Percentiles rank a stretch among this genome's conserved stretches.
Evolutionary conservation across 164 flowering plant species (phyloP).

Genomic region (Kalanchoe fedtschenkoi): DNA sequence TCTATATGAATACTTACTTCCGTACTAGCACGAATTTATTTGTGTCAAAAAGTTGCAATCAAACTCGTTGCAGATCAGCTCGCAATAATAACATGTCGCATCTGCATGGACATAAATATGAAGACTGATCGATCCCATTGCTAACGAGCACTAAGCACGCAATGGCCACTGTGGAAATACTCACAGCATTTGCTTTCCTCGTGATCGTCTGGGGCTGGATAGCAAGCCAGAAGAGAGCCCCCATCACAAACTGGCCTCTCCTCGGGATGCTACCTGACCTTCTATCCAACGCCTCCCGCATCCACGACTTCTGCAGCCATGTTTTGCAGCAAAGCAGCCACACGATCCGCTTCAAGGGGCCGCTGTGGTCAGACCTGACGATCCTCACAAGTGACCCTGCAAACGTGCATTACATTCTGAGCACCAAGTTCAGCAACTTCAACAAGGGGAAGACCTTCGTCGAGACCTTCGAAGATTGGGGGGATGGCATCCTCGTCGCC

Average conservation of each 20-base stretch:
- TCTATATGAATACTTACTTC: too few relatives aligned
- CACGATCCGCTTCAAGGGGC: too few relatives aligned
- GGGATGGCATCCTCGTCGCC: not conserved
- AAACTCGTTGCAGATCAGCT: too few relatives aligned
- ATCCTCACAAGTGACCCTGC: not conserved
- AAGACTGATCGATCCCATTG: too few relatives aligned
- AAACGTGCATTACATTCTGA: not conserved
- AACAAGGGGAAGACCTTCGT: not conserved
- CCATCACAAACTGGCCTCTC: slow-evolving; percentile 12
- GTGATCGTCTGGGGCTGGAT: not conserved
- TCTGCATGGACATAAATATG: too few relatives aligned
- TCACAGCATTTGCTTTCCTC: not conserved
- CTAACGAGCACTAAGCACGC: too few relatives aligned
- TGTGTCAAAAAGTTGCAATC: too few relatives aligned
- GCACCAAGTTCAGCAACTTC: not conserved
- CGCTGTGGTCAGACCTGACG: too few relatives aligned
- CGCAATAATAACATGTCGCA: too few relatives aligned
- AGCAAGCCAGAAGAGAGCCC: not conserved
- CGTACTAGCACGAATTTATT: too few relatives aligned
- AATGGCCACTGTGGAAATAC: not conserved
- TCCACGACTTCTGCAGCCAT: slow-evolving; percentile 9
- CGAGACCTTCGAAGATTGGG: not conserved
- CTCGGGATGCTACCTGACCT: slow-evolving; percentile 15
- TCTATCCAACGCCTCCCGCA: slow-evolving; percentile 10
- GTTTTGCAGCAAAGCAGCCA: too few relatives aligned